A percentile compares a stretch with the other conserved stretches of the same genome.
phyloP scores from a whole-genome alignment of 1,139 yeast genomes.

The Candida pseudoviswanathii region DNA sequence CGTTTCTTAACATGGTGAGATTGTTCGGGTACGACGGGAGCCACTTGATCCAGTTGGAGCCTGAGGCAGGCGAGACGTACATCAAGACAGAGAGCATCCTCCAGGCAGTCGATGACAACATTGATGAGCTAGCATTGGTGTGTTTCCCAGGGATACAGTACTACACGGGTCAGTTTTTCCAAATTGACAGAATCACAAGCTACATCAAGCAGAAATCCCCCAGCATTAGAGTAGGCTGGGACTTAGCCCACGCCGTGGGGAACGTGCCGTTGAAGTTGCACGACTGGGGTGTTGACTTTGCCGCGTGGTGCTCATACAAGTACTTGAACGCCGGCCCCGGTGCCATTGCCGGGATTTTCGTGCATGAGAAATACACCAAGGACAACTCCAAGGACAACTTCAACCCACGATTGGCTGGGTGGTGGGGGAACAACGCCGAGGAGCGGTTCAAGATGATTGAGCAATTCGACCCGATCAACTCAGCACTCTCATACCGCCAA shows the following conservation, averaged over 20 bases:
- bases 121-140: conserved; percentile 70
- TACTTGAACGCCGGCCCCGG: conserved; percentile 94
- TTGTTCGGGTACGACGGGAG: conserved; percentile 61
- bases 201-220: conserved; percentile 38
- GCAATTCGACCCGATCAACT: conserved; percentile 72
- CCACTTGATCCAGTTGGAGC: conserved; percentile 64
- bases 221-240: conserved; percentile 85
- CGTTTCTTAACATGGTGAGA: conserved; percentile 72
- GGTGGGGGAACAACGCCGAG: conserved; percentile 89
- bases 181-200: conserved; percentile 66
- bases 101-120: conserved; percentile 52
- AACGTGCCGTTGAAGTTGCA: conserved; percentile 77
- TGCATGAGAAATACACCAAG: conserved; percentile 56
- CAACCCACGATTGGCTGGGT: conserved; percentile 81
- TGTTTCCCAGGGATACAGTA: conserved; percentile 89
- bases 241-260: conserved; percentile 92
- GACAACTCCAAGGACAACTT: conserved; percentile 33
- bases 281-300: conserved; percentile 91
- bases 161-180: conserved; percentile 87
- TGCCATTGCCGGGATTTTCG: conserved; percentile 80
- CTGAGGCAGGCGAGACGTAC: conserved; percentile 56
- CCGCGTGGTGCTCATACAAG: conserved; percentile 93
- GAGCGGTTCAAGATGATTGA: conserved; percentile 82
- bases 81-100: conserved; percentile 67
- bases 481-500: conserved; percentile 87